Percentiles rank a stretch among this genome's conserved stretches.
These are phyloP conservation scores for Phialophora chinensis DNA, from an alignment of 2,329 filamentous ascomycete species.

Conservation along the genomic window DNA sequence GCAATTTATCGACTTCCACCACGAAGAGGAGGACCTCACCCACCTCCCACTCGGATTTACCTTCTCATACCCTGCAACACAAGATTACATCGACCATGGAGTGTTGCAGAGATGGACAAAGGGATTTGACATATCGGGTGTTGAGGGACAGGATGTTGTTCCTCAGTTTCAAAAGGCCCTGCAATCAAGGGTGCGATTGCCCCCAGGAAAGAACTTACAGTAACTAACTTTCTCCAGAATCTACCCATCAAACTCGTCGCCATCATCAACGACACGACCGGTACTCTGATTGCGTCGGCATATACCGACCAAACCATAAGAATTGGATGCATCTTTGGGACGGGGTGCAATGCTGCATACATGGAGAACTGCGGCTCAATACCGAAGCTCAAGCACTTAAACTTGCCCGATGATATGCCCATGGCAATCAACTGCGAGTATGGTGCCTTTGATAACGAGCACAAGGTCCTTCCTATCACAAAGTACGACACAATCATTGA, in stretches of 20 bases:
- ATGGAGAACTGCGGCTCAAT: constrained; percentile 93
- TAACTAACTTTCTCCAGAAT: constrained; percentile 30
- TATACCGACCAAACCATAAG: constrained; percentile 95
- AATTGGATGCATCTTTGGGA: constrained; percentile 98
- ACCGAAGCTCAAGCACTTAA: constrained; percentile 91
- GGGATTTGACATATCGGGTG: constrained; percentile 90
- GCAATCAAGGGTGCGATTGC: constrained; percentile 64
- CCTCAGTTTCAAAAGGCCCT: constrained; percentile 84
- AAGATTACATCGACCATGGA: constrained; percentile 91
- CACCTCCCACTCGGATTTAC: constrained; percentile 86
- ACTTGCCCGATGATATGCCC: constrained; percentile 79
- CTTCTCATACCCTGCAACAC: constrained; percentile 92
- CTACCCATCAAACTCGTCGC: constrained; percentile 80
- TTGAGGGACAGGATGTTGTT: constrained; percentile 89
- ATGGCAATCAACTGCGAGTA: constrained; percentile 99
- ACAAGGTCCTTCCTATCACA: constrained; percentile 82
- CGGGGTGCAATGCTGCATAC: constrained; percentile 97
- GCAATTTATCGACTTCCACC: constrained; percentile 87
- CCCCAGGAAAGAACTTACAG: background rate
- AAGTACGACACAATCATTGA: constrained; percentile 87
- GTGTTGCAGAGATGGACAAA: constrained; percentile 96
- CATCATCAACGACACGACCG: constrained; percentile 96
- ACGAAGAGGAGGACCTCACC: constrained; percentile 66
- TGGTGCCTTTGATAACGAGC: constrained; percentile 95
- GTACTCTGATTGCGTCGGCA: constrained; percentile 92